A percentile compares a stretch with the other conserved stretches of the same genome.
These are phyloP conservation scores for Xylaria scruposa DNA, from an alignment of 495 filamentous ascomycete genomes.

Conservation along the genomic window DNA sequence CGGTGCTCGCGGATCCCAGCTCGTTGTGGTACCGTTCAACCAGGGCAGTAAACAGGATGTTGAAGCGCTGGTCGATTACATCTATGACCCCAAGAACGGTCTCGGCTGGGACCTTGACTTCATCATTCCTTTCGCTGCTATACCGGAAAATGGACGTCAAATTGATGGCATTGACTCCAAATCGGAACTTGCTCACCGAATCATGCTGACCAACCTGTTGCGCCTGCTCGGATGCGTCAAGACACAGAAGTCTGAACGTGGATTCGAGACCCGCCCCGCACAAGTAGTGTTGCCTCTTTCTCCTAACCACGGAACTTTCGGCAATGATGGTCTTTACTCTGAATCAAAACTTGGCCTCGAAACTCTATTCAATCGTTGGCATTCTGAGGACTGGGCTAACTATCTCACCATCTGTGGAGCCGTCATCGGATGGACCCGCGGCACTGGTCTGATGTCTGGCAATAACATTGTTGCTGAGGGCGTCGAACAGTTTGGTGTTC, in stretches of 20 bases:
- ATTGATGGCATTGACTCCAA: conserved; percentile 98
- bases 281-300: conserved; percentile 96
- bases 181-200: conserved; percentile 96
- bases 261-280: conserved; percentile 92
- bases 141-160: conserved; percentile 96
- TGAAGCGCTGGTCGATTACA: conserved; percentile 89
- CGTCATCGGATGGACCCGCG: conserved; percentile 98
- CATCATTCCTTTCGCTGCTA: conserved; percentile 95
- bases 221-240: conserved; percentile 91
- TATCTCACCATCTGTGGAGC: conserved; percentile 99
- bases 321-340: conserved; percentile 96
- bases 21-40: conserved; percentile 98
- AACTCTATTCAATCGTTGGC: conserved; percentile 98
- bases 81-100: conserved; percentile 96
- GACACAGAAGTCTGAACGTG: conserved; percentile 81
- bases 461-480: conserved; percentile 99
- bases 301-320: conserved; percentile 98
- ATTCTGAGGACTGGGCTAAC: conserved; percentile 95
- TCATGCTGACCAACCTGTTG: conserved; percentile 98
- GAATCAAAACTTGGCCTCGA: conserved; percentile 97
- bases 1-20: conserved; percentile 90
- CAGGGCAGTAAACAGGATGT: conserved; percentile 98
- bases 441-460: conserved; percentile 95
- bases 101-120: conserved; percentile 98
- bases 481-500: conserved; percentile 93